Evolutionary conservation across 306 rosid genomes (phyloP).

Genomic region (Crataegus laevigata): DNA sequence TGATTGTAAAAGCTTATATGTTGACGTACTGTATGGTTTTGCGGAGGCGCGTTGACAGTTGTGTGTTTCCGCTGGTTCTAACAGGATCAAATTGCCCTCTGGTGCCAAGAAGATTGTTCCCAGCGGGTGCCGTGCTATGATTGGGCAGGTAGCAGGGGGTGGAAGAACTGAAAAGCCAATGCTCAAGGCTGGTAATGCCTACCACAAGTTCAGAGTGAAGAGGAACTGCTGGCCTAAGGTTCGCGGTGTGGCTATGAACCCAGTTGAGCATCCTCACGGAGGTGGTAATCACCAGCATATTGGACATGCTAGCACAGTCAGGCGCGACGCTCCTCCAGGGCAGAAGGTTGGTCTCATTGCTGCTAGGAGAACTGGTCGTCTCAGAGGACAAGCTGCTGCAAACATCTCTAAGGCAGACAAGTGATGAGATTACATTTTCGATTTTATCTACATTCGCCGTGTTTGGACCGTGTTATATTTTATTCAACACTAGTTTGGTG

Average conservation of each 20-base stretch:
- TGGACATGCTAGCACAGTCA: conserved; percentile 20
- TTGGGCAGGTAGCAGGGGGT: conserved; percentile 14
- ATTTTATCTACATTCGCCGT: background rate
- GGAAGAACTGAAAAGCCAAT: conserved; percentile 18
- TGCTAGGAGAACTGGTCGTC: conserved; percentile 16
- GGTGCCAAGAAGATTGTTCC: conserved; percentile 18
- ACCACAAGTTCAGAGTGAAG: conserved; percentile 20
- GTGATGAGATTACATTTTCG: background rate
- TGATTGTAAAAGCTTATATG: background rate
- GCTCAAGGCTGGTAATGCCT: conserved; percentile 17
- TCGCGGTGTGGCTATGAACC: conserved; percentile 19
- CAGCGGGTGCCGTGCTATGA: conserved; percentile 14
- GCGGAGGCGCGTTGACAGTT: background rate
- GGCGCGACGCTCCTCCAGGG: conserved; percentile 18
- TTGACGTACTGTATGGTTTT: background rate
- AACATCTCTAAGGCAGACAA: conserved; percentile 2
- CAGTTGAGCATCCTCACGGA: conserved; percentile 20
- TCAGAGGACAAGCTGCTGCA: conserved; percentile 12
- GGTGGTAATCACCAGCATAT: conserved; percentile 22
- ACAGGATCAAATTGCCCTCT: conserved; percentile 12
- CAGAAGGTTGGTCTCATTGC: conserved; percentile 22
- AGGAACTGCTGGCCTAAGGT: conserved; percentile 22
- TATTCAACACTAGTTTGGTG: background rate
- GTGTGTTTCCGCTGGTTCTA: background rate
- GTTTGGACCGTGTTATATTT: background rate